These are phyloP conservation scores for Russula olivacea DNA, from an alignment of 768 basidiomycete genomes.

Conservation along the genomic window DNA sequence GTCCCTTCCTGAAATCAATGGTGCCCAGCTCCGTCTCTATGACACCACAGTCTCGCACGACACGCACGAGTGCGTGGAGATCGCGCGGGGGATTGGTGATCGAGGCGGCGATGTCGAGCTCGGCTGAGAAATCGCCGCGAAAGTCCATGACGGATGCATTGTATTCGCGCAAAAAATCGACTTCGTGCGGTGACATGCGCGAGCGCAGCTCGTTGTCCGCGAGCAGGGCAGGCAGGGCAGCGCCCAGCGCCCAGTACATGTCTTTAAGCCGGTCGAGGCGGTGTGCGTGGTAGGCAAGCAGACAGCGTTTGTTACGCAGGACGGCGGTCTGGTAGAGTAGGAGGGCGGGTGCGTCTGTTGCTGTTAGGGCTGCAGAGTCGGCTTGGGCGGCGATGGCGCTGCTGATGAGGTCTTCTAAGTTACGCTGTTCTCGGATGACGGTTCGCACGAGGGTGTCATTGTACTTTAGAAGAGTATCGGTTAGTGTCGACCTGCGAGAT, in stretches of 20 bases:
- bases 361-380: conserved; percentile 35
- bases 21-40: conserved; percentile 89
- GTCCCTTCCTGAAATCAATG: conserved; percentile 85
- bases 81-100: conserved; percentile 84
- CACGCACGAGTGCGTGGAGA: conserved; percentile 80
- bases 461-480: conserved; percentile 84
- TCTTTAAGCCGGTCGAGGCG: conserved; percentile 77
- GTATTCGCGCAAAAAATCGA: conserved; percentile 82
- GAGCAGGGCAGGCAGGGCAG: conserved; percentile 80
- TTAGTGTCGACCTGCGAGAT: conserved; percentile 76
- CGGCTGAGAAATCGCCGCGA: conserved; percentile 76
- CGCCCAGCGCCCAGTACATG: conserved; percentile 86
- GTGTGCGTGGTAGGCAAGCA: conserved; percentile 89
- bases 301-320: conserved; percentile 89
- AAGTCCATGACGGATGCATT: conserved; percentile 77
- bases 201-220: conserved; percentile 58
- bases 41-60: conserved; percentile 83
- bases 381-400: conserved; percentile 33
- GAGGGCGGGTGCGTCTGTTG: conserved; percentile 52
- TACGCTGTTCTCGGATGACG: conserved; percentile 86
- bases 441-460: conserved; percentile 83
- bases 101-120: conserved; percentile 81
- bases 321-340: conserved; percentile 87
- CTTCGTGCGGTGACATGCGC: conserved; percentile 72
- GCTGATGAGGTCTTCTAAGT: conserved; percentile 57